Percentiles rank a stretch among this genome's conserved stretches.
Evolutionary conservation across 2,329 filamentous ascomycete genomes (phyloP).

Genomic region (Colletotrichum sp.): DNA sequence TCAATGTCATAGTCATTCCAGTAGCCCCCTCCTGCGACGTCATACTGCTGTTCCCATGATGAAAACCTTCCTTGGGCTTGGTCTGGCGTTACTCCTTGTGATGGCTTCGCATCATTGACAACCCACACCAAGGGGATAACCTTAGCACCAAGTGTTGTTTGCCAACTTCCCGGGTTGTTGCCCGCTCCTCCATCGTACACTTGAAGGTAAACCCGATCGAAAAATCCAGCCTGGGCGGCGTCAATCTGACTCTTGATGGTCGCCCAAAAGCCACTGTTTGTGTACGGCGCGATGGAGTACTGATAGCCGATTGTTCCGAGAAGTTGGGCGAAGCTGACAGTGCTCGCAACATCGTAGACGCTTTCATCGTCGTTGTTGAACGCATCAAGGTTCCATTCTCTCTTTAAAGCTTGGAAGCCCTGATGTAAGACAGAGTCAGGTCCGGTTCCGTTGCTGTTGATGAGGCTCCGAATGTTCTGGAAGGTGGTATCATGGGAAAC

Average conservation of each 20-base stretch:
- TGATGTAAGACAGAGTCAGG: slow-evolving; percentile 36
- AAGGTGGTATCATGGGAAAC: slow-evolving; percentile 34
- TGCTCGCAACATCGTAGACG: slow-evolving; percentile 45
- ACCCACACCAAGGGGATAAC: slow-evolving; percentile 50
- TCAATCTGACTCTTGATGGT: slow-evolving; percentile 33
- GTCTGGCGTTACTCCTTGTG: slow-evolving; percentile 37
- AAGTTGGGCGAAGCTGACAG: slow-evolving; percentile 45
- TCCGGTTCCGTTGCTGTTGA: slow-evolving; percentile 36
- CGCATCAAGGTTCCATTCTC: slow-evolving; percentile 46
- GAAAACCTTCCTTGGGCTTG: slow-evolving; percentile 39
- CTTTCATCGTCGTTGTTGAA: slow-evolving; percentile 52
- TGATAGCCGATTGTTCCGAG: slow-evolving; percentile 43
- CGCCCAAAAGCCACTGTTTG: slow-evolving; percentile 41
- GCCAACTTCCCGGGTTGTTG: slow-evolving; percentile 44
- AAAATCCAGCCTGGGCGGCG: slow-evolving; percentile 26
- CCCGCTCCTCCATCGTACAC: slow-evolving; percentile 48
- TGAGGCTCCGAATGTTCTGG: slow-evolving; percentile 39
- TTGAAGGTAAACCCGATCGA: slow-evolving; percentile 47
- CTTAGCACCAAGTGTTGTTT: slow-evolving; percentile 38
- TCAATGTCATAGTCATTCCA: slow-evolving; percentile 53
- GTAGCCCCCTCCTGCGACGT: slow-evolving; percentile 43
- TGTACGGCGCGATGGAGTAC: slow-evolving; percentile 48
- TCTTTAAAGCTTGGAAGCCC: slow-evolving; percentile 43
- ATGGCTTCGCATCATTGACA: slow-evolving; percentile 48
- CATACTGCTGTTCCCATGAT: slow-evolving; percentile 32